A percentile compares a stretch with the other conserved stretches of the same genome.
phyloP scores from a whole-genome alignment of 140 eudicot genomes.

The Oenanthe javanica region DNA sequence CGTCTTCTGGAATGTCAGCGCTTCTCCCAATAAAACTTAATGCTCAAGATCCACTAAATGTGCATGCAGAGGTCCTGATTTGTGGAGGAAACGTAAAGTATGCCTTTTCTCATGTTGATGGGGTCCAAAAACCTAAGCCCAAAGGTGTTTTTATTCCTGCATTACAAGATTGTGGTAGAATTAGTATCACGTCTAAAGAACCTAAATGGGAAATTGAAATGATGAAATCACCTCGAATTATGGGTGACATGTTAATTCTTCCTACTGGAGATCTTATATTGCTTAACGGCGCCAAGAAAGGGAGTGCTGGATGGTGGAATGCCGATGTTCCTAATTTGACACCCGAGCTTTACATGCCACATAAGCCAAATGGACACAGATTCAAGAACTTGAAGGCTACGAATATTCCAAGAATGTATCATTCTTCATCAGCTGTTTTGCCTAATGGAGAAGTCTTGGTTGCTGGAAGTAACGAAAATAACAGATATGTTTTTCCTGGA shows the following conservation, averaged over 20 bases:
- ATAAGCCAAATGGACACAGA: conserved; percentile 29
- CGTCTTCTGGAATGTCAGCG: conserved; percentile 52
- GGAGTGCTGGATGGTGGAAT: conserved; percentile 54
- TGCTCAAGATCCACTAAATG: background rate
- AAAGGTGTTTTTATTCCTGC: conserved; percentile 39
- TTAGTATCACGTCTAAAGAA: conserved; percentile 15
- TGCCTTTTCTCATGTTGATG: conserved; percentile 28
- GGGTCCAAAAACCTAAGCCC: conserved; percentile 2
- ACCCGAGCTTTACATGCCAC: conserved; percentile 41
- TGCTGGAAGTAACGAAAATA: conserved; percentile 59
- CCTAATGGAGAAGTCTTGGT: conserved; percentile 43
- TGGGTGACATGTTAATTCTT: conserved; percentile 69
- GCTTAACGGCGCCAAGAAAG: conserved; percentile 55
- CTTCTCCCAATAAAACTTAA: conserved; percentile 38
- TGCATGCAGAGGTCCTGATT: conserved; percentile 24
- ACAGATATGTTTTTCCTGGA: conserved; percentile 22
- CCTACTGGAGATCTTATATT: conserved; percentile 64
- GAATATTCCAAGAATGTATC: conserved; percentile 58
- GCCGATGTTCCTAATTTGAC: conserved; percentile 48
- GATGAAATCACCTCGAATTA: conserved; percentile 59
- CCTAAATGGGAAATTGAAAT: conserved; percentile 61
- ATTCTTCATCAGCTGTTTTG: conserved; percentile 42
- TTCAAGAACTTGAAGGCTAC: conserved; percentile 35
- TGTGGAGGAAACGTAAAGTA: conserved; percentile 33
- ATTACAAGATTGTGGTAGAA: conserved; percentile 48